phyloP scores from a whole-genome alignment of 2,329 filamentous ascomycete genomes.

The Epicoccum nigrum region DNA sequence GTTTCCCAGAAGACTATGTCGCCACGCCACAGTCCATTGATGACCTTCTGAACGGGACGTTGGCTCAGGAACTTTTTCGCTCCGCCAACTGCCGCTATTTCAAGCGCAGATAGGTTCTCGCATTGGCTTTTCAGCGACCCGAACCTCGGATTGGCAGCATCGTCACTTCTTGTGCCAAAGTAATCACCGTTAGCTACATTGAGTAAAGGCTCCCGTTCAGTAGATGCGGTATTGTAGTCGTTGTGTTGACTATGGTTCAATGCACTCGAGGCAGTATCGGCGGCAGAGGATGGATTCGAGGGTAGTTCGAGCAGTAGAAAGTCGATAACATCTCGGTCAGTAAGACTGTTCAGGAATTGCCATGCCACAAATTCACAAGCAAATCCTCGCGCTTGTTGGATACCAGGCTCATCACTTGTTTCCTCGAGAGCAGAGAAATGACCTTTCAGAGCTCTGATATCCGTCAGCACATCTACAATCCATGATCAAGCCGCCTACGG shows the following conservation, averaged over 20 bases:
- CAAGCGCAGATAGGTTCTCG: slow-evolving; percentile 80
- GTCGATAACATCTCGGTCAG: slow-evolving; percentile 75
- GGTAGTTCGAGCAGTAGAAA: slow-evolving; percentile 77
- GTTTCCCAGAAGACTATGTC: slow-evolving; percentile 87
- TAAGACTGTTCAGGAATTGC: slow-evolving; percentile 74
- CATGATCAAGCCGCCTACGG: background rate
- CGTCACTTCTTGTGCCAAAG: slow-evolving; percentile 32
- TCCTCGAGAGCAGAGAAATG: slow-evolving; percentile 69
- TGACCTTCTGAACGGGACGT: slow-evolving; percentile 78
- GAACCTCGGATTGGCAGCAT: slow-evolving; percentile 49
- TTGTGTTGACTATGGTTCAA: slow-evolving; percentile 17
- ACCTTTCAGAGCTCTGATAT: slow-evolving; percentile 70
- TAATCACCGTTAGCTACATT: slow-evolving; percentile 26
- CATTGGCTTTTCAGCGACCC: slow-evolving; percentile 74
- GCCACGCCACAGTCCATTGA: slow-evolving; percentile 81
- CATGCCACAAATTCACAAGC: slow-evolving; percentile 83
- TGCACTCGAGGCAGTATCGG: slow-evolving; percentile 17
- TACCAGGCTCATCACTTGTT: slow-evolving; percentile 63
- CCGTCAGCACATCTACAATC: slow-evolving; percentile 19
- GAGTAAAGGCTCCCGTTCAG: slow-evolving; percentile 39
- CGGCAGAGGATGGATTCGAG: slow-evolving; percentile 22
- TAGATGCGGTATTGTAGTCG: slow-evolving; percentile 15
- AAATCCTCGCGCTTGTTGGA: slow-evolving; percentile 71
- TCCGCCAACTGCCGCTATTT: slow-evolving; percentile 80
- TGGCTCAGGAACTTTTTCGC: slow-evolving; percentile 87